A percentile compares a stretch with the other conserved stretches of the same genome.
phyloP scores from a whole-genome alignment of 257 asterid genomes.

The Nicotiana noctiflora region DNA sequence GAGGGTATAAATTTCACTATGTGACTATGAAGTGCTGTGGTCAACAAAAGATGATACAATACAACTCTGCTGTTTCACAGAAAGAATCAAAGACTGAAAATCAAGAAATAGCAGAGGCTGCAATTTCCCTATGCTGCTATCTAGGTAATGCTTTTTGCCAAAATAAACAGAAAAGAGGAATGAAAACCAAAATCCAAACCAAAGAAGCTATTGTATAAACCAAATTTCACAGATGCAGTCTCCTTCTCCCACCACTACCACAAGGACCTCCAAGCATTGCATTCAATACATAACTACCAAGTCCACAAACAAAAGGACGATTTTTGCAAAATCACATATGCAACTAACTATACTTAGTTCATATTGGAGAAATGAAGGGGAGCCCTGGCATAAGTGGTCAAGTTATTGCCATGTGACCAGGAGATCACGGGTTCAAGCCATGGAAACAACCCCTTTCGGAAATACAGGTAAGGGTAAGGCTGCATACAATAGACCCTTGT shows the following conservation, averaged over 20 bases:
- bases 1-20: not conserved
- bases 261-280: not conserved
- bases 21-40: conserved; percentile 6
- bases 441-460: no score
- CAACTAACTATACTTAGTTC: not conserved
- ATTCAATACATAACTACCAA: not conserved
- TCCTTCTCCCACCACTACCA: not conserved
- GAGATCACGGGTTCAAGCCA: no score
- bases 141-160: not conserved
- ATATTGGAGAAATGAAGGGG: not conserved
- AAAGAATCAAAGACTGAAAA: conserved; percentile 18
- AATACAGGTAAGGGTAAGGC: no score
- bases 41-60: conserved; percentile 26
- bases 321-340: not conserved
- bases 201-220: conserved; percentile 10
- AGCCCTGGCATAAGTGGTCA: no score
- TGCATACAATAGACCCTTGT: no score
- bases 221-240: not conserved
- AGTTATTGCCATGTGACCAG: no score
- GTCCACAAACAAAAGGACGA: not conserved
- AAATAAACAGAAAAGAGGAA: not conserved
- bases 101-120: conserved; percentile 20
- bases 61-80: conserved; percentile 33
- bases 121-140: conserved; percentile 11
- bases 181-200: not conserved